These are phyloP conservation scores for Pleurotus sapidus DNA, from an alignment of 768 basidiomycete genomes.

Conservation along the genomic window DNA sequence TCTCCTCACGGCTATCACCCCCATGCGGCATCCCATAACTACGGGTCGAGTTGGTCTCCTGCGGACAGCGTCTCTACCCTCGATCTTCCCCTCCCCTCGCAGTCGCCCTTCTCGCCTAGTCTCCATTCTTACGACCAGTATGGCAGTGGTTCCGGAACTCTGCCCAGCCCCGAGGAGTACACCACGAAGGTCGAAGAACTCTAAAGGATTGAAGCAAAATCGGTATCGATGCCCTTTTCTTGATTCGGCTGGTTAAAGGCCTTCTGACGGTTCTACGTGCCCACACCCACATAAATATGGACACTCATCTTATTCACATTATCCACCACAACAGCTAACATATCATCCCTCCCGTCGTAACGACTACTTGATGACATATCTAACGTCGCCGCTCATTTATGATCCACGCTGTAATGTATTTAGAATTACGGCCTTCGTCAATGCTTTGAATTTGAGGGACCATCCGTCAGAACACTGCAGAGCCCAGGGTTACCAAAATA, in stretches of 20 bases:
- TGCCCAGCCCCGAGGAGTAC: constrained; percentile 43
- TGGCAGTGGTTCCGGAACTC: constrained; percentile 27
- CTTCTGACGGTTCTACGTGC: neutral
- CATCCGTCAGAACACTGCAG: neutral
- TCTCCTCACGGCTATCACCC: constrained; percentile 31
- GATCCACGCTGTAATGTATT: no score
- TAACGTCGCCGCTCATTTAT: neutral
- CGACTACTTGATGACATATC: neutral
- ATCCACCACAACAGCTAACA: neutral
- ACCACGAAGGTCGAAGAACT: constrained; percentile 15
- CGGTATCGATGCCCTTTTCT: constrained; percentile 1
- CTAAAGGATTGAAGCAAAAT: neutral
- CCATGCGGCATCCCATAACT: constrained; percentile 25
- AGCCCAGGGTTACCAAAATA: neutral
- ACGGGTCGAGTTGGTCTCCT: constrained; percentile 40
- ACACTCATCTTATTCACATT: constrained; percentile 3
- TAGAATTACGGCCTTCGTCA: no score
- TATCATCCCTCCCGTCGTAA: neutral
- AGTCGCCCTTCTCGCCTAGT: constrained; percentile 25
- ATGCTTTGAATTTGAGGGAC: no score
- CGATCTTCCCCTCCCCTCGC: constrained; percentile 29
- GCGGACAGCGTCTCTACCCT: constrained; percentile 24
- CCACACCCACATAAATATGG: neutral
- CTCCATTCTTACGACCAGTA: constrained; percentile 31
- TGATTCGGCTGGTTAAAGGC: constrained; percentile 8